Base-by-base conservation (phyloP, 2,329 filamentous ascomycete genomes). In the Acrocalymma vagum region DNA sequence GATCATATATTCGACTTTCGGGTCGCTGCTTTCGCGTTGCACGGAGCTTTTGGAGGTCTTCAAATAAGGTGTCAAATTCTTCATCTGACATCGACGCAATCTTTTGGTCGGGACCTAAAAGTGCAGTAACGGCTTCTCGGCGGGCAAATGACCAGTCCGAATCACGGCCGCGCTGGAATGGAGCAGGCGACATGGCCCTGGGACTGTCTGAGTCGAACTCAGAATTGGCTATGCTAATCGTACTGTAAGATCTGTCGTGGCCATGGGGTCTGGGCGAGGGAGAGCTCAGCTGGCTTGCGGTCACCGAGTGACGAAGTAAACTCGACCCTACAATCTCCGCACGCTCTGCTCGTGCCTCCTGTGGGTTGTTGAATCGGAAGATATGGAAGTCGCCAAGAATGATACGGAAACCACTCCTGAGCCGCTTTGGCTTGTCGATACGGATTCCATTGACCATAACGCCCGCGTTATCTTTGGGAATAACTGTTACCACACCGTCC, bases 311-410 rank as follows among this genome's bases (percentile, higher is more conserved):
- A 29, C 93, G 86, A 42, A 99, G 77, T 14, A 95, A 76, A 62
- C 90, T 96, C 11, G 73, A 72, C n/a, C 72, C 68, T 63, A 90
- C 84, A n/a, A n/a, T n/a, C 49, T 96, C 90, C 9, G 90, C 92
- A 38, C 94, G 79, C 72, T 99, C 94, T 3, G 92, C 93, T 43
- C 90, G 85, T 20, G 94, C 94, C 73, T 99, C 94, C 78, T 96
- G 87, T 1, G 94, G 94, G 65, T 99, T 92, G 61, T 97, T 99
- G 77, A 99, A 99, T 41, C 94, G 82, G 73, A 99, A 97, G 47
- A 99, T 99, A 69, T 99, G 94, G 59, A 99, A 99, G 70, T 99
- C 94, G 26, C 94, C 94, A 8, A 99, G 78, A 49, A 99, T 99
- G 38, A 99, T 88, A 48, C 94, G 87, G 67, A 92, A 96, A 5